phyloP scores from a whole-genome alignment of 495 filamentous ascomycete species.

The Penicillium longicatenatum region DNA sequence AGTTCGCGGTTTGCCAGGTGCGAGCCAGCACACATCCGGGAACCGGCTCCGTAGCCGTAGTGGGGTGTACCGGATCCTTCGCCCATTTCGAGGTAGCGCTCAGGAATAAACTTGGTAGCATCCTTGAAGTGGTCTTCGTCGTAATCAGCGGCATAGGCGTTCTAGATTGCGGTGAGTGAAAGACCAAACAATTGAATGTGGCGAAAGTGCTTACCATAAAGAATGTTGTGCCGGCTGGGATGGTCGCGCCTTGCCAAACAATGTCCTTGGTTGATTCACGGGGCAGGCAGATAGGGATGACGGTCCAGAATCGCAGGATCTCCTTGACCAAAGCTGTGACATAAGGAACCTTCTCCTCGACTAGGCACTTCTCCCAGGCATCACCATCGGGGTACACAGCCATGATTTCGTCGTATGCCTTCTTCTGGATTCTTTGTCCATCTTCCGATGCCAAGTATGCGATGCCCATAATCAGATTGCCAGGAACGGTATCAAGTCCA shows the following conservation, averaged over 20 bases:
- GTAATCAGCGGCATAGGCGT: constrained; percentile 71
- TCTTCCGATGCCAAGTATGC: constrained; percentile 65
- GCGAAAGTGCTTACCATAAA: constrained; percentile 54
- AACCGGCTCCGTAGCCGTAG: constrained; percentile 70
- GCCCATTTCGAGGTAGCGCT: constrained; percentile 62
- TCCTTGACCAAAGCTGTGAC: constrained; percentile 71
- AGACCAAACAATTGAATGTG: not conserved
- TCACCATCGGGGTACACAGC: constrained; percentile 64
- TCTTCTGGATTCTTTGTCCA: constrained; percentile 64
- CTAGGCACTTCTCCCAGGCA: constrained; percentile 64
- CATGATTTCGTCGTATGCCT: constrained; percentile 64
- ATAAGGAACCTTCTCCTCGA: constrained; percentile 72
- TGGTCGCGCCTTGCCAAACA: constrained; percentile 56
- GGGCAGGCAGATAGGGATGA: constrained; percentile 73
- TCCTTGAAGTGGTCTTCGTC: constrained; percentile 66
- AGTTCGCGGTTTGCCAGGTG: constrained; percentile 69
- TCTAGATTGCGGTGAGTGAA: constrained; percentile 34
- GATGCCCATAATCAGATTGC: constrained; percentile 70
- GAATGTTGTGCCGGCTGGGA: constrained; percentile 66
- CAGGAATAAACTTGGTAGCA: constrained; percentile 59
- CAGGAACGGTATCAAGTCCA: constrained; percentile 68
- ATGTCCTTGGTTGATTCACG: constrained; percentile 66
- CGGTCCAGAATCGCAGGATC: constrained; percentile 69
- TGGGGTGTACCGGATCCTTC: constrained; percentile 65
- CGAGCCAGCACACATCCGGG: constrained; percentile 73